Evolutionary conservation across 2,329 filamentous ascomycete genomes (phyloP).

Genomic region (Neurospora crassa): DNA sequence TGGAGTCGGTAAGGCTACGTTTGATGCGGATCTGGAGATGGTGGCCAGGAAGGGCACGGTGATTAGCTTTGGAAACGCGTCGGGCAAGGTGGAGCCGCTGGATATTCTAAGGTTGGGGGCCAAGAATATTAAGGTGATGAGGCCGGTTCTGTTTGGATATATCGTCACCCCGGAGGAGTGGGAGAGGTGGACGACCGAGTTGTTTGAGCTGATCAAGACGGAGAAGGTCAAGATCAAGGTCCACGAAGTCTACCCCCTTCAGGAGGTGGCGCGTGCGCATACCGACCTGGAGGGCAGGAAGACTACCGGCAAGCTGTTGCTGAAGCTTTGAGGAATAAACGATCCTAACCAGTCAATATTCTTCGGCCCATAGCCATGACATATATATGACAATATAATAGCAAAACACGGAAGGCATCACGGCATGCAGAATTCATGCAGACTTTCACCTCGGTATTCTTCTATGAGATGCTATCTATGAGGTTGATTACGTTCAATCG

Average conservation of each 20-base stretch:
- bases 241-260: conserved; percentile 68
- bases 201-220: conserved; percentile 62
- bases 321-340: conserved; percentile 45
- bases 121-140: conserved; percentile 69
- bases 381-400: background rate
- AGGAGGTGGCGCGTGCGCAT: conserved; percentile 64
- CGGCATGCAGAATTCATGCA: background rate
- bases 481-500: background rate
- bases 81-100: conserved; percentile 66
- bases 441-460: background rate
- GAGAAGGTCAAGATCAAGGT: conserved; percentile 64
- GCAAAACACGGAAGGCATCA: background rate
- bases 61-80: conserved; percentile 73
- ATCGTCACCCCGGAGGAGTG: conserved; percentile 60
- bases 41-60: conserved; percentile 69
- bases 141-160: conserved; percentile 67
- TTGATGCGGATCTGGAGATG: conserved; percentile 66
- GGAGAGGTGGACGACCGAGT: conserved; percentile 56
- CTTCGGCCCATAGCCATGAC: background rate
- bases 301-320: conserved; percentile 73
- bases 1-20: conserved; percentile 76
- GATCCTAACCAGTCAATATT: background rate
- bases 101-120: conserved; percentile 44
- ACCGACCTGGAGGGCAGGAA: conserved; percentile 70
- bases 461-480: background rate